Conservation (phyloP, 1,284 basidiomycete species). For the Pascua guehoae region DNA sequence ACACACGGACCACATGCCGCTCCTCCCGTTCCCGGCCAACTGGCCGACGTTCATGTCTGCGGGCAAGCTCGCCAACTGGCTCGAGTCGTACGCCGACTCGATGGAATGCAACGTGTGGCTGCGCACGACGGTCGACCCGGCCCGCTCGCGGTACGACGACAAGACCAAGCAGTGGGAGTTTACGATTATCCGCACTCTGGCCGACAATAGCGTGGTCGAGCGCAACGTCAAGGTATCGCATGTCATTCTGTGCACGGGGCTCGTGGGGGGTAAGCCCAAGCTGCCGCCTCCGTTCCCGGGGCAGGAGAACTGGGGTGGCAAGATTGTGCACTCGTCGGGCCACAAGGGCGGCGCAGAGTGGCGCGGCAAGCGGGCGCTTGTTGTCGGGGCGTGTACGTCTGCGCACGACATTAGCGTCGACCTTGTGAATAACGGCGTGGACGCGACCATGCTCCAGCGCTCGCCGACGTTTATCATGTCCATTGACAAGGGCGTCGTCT, state of each 20-base stretch:
- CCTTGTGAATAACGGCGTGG: slow-evolving; percentile 53
- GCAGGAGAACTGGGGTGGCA: slow-evolving; percentile 58
- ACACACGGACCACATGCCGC: slow-evolving; percentile 42
- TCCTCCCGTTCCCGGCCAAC: slow-evolving; percentile 33
- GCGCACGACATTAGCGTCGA: slow-evolving; percentile 54
- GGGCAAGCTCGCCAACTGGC: slow-evolving; percentile 63
- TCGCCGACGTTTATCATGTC: slow-evolving; percentile 62
- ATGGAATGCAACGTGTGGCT: slow-evolving; percentile 67
- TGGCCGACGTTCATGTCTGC: slow-evolving; percentile 39
- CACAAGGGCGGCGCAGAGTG: slow-evolving; percentile 56
- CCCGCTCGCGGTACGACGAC: slow-evolving; percentile 52
- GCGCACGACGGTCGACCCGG: slow-evolving; percentile 52
- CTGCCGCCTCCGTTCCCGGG: slow-evolving; percentile 51
- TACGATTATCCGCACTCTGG: slow-evolving; percentile 49
- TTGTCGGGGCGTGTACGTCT: slow-evolving; percentile 62
- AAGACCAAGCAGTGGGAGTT: slow-evolving; percentile 59
- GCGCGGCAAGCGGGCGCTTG: slow-evolving; percentile 59
- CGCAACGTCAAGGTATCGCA: slow-evolving; percentile 54
- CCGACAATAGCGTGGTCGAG: slow-evolving; percentile 46
- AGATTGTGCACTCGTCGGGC: slow-evolving; percentile 57
- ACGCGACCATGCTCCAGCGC: slow-evolving; percentile 63
- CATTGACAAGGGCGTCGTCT: slow-evolving; percentile 52
- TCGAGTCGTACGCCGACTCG: slow-evolving; percentile 62
- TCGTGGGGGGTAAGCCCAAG: slow-evolving; percentile 57
- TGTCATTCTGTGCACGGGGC: slow-evolving; percentile 59